Base-by-base conservation (phyloP, 768 basidiomycete species). In the Leccinum obscurum region DNA sequence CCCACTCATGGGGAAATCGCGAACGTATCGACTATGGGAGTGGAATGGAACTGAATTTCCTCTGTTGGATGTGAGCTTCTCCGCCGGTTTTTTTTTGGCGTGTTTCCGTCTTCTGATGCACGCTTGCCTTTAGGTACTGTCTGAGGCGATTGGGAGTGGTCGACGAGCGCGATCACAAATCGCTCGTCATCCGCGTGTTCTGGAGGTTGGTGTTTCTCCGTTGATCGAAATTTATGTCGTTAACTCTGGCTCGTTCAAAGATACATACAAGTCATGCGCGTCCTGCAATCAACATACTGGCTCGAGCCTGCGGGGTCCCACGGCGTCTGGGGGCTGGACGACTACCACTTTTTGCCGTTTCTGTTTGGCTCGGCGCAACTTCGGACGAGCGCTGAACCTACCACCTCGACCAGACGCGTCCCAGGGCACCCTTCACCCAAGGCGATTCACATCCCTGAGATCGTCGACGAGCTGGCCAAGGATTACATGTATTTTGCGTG, bases 241-340 rank as follows among this genome's bases (percentile, higher is more conserved):
- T 22, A 13, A 48, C 22, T 48, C 22, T 3, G 20, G 8, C 3
- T 41, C 17, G 39, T n/a, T 41, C 1, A 9, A 2, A 83, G 82
- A 65, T 95, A 93, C 67, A 83, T 93, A 34, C 76, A 85, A 54
- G 82, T 90, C 52, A 93, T 93, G 92, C 86, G 97, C 0, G 68
- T 85, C 11, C 80, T 99, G 2, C 95, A 98, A 66, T 94, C 92
- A 4, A 86, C 89, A 3, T 99, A 99, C 71, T 98, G 95, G 94
- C 84, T 98, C 0, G 96, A 99, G 72, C 95, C 96, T 3, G 96
- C 96, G 7, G 95, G 96, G n/a, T 98, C 97, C 2, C 96, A 98
- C 71, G 96, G 96, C 0, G 96, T 98, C 0, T 98, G 95, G 92
- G 96, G 96, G 2, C 77, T 98, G 57, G 95, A 97, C 66, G 95